A percentile compares a stretch with the other conserved stretches of the same genome.
These are phyloP conservation scores for Naganishia onofrii DNA, from an alignment of 768 basidiomycete species.

Conservation along the genomic window DNA sequence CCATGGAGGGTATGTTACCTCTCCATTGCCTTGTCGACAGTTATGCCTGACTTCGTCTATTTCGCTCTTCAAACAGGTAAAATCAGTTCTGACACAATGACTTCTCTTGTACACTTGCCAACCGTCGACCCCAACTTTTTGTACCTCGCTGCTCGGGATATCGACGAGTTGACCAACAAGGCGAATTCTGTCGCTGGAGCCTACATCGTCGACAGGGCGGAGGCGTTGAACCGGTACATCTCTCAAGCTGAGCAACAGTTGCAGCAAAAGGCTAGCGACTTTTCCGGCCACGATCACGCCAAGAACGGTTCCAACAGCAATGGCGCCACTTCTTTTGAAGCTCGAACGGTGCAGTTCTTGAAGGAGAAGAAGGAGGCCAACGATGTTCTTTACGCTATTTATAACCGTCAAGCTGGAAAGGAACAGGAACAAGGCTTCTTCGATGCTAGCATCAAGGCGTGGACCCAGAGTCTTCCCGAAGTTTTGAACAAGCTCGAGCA, in stretches of 20 bases:
- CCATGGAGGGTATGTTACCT: constrained; percentile 61
- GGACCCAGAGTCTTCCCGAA: constrained; percentile 49
- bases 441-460: constrained; percentile 46
- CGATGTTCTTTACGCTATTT: constrained; percentile 44
- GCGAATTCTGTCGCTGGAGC: constrained; percentile 52
- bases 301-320: not conserved
- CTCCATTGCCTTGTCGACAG: not conserved
- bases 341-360: constrained; percentile 46
- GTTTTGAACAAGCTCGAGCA: constrained; percentile 46
- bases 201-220: constrained; percentile 57
- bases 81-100: constrained; percentile 55
- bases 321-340: constrained; percentile 37
- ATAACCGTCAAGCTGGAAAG: constrained; percentile 40
- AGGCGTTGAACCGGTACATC: constrained; percentile 59
- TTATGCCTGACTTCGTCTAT: constrained; percentile 13
- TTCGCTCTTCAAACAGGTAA: constrained; percentile 35
- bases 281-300: constrained; percentile 7
- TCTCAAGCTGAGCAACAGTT: constrained; percentile 55
- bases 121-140: constrained; percentile 64
- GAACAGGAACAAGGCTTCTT: constrained; percentile 47
- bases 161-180: constrained; percentile 58
- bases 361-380: constrained; percentile 49
- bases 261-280: constrained; percentile 10
- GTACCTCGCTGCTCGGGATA: constrained; percentile 63
- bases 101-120: constrained; percentile 64